phyloP scores from a whole-genome alignment of 2,329 filamentous ascomycete species.

The Lachnellula cervina region DNA sequence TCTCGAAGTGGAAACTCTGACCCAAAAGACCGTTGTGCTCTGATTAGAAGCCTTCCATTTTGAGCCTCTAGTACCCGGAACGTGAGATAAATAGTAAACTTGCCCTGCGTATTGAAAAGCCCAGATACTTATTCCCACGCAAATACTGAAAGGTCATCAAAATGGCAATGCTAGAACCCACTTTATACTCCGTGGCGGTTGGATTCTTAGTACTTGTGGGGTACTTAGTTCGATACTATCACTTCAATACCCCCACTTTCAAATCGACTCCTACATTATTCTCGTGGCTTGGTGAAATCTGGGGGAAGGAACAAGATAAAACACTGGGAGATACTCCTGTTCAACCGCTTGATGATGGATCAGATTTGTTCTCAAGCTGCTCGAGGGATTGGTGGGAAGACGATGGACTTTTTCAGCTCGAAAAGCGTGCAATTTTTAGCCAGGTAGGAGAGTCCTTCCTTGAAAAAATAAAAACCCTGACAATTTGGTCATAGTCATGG shows the following conservation, averaged over 20 bases:
- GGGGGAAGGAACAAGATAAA: neutral
- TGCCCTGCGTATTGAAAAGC: neutral
- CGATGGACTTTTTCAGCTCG: conserved; percentile 22
- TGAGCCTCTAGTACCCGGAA: neutral
- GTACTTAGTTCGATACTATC: neutral
- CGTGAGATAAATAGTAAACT: neutral
- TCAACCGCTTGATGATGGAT: neutral
- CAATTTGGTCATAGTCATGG: conserved; percentile 18
- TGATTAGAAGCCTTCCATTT: too few relatives aligned
- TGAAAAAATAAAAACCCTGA: neutral
- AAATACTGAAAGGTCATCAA: neutral
- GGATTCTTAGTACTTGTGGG: neutral
- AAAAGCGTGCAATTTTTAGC: conserved; percentile 27
- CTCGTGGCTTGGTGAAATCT: neutral
- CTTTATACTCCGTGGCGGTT: conserved; percentile 3
- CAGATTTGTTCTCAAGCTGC: neutral
- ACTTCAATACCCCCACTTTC: neutral
- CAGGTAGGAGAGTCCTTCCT: conserved; percentile 16
- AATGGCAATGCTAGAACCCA: neutral
- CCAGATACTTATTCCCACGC: neutral
- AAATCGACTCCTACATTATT: neutral
- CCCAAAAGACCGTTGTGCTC: too few relatives aligned
- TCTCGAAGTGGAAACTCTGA: too few relatives aligned
- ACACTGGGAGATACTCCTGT: neutral
- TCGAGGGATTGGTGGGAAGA: conserved; percentile 19